A percentile compares a stretch with the other conserved stretches of the same genome.
phyloP scores from a whole-genome alignment of 2,329 filamentous ascomycete species.

The Botrytis medusae region DNA sequence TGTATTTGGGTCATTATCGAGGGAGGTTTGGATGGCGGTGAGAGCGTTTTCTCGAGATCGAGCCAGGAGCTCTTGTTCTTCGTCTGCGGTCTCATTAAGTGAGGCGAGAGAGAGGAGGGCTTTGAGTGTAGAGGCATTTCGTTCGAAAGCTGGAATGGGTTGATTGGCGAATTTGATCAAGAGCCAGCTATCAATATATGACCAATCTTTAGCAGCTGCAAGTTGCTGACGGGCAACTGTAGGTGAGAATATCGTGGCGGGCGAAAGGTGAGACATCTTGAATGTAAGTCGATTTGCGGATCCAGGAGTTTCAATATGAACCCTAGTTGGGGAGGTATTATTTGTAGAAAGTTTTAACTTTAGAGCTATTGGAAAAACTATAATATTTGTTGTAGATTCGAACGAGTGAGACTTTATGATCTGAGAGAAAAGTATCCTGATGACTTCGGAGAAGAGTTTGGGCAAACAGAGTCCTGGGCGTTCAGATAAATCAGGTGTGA shows the following conservation, averaged over 20 bases:
- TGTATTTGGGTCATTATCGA: conserved; percentile 38
- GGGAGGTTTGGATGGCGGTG: conserved; percentile 50
- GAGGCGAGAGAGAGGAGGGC: conserved; percentile 71
- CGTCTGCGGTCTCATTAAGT: conserved; percentile 75
- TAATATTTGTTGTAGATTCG: neutral
- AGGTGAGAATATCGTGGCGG: conserved; percentile 64
- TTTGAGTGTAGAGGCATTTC: conserved; percentile 79
- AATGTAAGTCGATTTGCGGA: neutral
- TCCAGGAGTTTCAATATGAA: neutral
- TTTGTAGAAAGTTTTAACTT: neutral
- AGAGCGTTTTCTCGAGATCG: conserved; percentile 61
- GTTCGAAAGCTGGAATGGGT: conserved; percentile 72
- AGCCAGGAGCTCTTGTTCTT: conserved; percentile 60
- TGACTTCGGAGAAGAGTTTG: too few species aligned
- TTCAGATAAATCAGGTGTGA: neutral
- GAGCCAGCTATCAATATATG: conserved; percentile 82
- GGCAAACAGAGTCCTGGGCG: too few species aligned
- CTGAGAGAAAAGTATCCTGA: neutral
- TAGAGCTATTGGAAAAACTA: neutral
- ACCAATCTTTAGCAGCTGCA: conserved; percentile 87
- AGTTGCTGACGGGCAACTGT: conserved; percentile 72
- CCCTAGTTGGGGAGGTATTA: neutral
- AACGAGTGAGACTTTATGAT: neutral
- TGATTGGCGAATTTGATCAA: conserved; percentile 65
- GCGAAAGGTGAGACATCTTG: conserved; percentile 42